Evolutionary conservation across 768 basidiomycete species (phyloP), one percentile per base, ranked within the genome.

Genomic region (Mycena metata): DNA sequence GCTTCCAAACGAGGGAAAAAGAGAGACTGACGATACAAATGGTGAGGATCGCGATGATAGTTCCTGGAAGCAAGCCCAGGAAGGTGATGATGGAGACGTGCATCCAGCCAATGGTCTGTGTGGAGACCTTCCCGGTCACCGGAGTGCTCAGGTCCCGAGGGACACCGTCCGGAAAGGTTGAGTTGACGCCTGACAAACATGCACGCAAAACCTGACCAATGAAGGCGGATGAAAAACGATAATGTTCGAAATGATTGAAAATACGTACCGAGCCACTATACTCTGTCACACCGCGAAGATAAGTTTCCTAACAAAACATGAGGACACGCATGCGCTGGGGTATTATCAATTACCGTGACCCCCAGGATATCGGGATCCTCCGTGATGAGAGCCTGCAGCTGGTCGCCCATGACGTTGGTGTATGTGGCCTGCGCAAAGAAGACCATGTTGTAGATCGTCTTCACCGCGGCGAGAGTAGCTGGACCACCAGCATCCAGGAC

Each of bases 341-440:
- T 2, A 55, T 21, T 13, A 13, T 5, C 7, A 35, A 19, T 33
- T 41, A 55, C 54, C n/a, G 54, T 55, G n/a, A 9, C 19, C 13
- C 12, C 35, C 10, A n/a, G 36, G 39, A 39, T 15, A 10, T 39
- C 11, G 11, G 39, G 4, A 15, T 39, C 39, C n/a, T n/a, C n/a
- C n/a, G n/a, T n/a, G n/a, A 39, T 9, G 39, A 39, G 39, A 15
- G n/a, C 19, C 36, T 41, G 11, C 16, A 64, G 13, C n/a, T 57
- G 55, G 26, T 64, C 55, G 5, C 54, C 63, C 45, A 64, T 23
- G 19, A 50, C 41, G 30, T 57, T 64, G 46, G 45, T 30, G 5
- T n/a, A 2, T 13, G 17, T 17, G 21, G 43, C 45, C n/a, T 64
- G 63, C 15, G 63, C 12, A 17, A 57, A 49, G 39, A 7, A 57